Evolutionary conservation across 345 rosid species (phyloP).

Genomic region (Durio zibethinus): DNA sequence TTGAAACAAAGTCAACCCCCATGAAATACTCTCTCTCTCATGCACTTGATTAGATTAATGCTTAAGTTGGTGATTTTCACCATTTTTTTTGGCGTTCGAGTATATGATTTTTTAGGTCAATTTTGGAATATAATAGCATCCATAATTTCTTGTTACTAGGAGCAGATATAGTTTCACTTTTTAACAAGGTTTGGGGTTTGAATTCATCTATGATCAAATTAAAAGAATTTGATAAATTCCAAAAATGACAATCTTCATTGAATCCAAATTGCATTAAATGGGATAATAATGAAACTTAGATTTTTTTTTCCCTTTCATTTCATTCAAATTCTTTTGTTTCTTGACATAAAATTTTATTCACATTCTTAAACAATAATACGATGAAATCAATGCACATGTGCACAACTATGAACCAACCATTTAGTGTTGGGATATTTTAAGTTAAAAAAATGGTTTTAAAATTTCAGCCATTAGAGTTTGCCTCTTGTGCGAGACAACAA

Average conservation of each 20-base stretch:
- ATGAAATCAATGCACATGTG: neutral
- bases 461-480: conserved; percentile 20
- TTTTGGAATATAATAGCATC: no score
- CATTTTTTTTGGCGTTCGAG: neutral
- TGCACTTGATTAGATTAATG: neutral
- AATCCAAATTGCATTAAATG: no score
- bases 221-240: neutral
- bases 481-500: conserved; percentile 29
- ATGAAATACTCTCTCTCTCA: neutral
- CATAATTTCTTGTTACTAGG: neutral
- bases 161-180: neutral
- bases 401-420: neutral
- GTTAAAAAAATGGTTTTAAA: neutral
- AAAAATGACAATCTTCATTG: no score
- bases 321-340: no score
- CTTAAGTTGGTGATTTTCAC: no score
- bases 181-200: neutral
- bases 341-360: no score
- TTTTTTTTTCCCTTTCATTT: no score
- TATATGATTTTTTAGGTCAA: neutral
- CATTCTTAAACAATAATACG: neutral
- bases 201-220: neutral
- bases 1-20: neutral
- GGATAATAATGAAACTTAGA: no score
- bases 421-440: neutral